Evolutionary conservation across 768 basidiomycete genomes (phyloP), one percentile per base, ranked within the genome.

Genomic region (Collybia sp.): DNA sequence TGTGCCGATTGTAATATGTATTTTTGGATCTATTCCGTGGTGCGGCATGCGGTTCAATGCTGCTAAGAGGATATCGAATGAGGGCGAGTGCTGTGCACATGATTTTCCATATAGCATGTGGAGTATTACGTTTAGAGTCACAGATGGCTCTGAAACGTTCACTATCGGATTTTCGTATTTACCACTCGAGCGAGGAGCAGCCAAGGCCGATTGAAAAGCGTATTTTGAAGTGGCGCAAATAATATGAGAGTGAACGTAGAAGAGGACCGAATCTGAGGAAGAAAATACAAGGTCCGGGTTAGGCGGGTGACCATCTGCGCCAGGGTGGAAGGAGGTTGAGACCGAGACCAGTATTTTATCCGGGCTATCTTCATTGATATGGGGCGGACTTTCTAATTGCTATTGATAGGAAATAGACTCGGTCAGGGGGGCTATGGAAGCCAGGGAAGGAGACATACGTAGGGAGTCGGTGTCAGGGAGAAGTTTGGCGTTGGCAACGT

Each of bases 181-280:
- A 25, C 25, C 8, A 43, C 33, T 25, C 18, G 39, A 9, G 12
- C 39, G 39, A 2, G 41, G 35, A 17, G 17, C 18, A 30, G 19
- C 30, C 5, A 83, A 56, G 34, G 72, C 61, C 1, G 60, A 54
- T 39, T 67, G 56, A 61, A 83, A 81, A 17, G 62, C 64, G 42
- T 76, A 79, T 17, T 57, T 57, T 25, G 80, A 83, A 5, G 61
- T 65, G 17, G 54, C 42, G 31, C 75, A 59, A 31, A 85, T 55
- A 30, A 69, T 56, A 5, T 67, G 54, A 0, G 65, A 54, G 57
- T 82, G 74, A 5, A 75, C 73, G 50, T 83, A 82, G 67, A 85
- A 85, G 53, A 82, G 74, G 30, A 85, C 79, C 0, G 71, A 69
- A 50, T 85, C 83, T 33, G 77, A 70, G 5, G 82, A 77, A 40